Conservation (phyloP, 1,284 basidiomycete genomes). For the Trametes polyzona region DNA sequence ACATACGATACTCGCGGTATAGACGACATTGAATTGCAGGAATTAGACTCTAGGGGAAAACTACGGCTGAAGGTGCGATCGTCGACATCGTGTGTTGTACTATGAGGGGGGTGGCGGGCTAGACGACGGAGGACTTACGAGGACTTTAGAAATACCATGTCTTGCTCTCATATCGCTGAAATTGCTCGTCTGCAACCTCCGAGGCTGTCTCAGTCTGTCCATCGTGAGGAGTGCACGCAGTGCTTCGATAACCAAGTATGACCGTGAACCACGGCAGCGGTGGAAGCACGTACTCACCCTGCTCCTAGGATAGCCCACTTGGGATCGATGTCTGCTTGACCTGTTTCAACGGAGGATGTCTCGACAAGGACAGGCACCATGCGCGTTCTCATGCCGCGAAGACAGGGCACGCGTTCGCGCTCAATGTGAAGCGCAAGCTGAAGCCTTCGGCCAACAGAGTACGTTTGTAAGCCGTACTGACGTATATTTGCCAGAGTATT, state of each 20-base stretch:
- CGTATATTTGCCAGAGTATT: background rate
- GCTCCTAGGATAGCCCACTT: slow-evolving; percentile 62
- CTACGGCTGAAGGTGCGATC: slow-evolving; percentile 16
- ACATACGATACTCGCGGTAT: background rate
- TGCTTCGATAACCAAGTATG: slow-evolving; percentile 94
- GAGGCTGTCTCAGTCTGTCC: slow-evolving; percentile 59
- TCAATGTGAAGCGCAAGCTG: slow-evolving; percentile 81
- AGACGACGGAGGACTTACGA: background rate
- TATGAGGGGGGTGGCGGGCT: background rate
- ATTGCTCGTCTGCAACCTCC: slow-evolving; percentile 46
- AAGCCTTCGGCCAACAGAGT: slow-evolving; percentile 70
- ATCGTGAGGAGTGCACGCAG: slow-evolving; percentile 91
- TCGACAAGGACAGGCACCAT: slow-evolving; percentile 66
- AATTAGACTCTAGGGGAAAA: background rate
- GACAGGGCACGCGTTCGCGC: slow-evolving; percentile 75
- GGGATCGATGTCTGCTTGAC: slow-evolving; percentile 90
- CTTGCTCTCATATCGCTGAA: slow-evolving; percentile 40
- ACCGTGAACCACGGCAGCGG: background rate
- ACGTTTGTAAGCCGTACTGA: slow-evolving; percentile 54
- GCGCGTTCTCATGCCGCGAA: slow-evolving; percentile 73
- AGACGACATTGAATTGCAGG: background rate
- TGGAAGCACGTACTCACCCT: background rate
- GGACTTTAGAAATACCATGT: slow-evolving; percentile 6
- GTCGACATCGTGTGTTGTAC: slow-evolving; percentile 5
- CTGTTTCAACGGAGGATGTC: slow-evolving; percentile 95